These are phyloP conservation scores for Cubamyces sp. DNA, from an alignment of 768 basidiomycete species.

Conservation along the genomic window DNA sequence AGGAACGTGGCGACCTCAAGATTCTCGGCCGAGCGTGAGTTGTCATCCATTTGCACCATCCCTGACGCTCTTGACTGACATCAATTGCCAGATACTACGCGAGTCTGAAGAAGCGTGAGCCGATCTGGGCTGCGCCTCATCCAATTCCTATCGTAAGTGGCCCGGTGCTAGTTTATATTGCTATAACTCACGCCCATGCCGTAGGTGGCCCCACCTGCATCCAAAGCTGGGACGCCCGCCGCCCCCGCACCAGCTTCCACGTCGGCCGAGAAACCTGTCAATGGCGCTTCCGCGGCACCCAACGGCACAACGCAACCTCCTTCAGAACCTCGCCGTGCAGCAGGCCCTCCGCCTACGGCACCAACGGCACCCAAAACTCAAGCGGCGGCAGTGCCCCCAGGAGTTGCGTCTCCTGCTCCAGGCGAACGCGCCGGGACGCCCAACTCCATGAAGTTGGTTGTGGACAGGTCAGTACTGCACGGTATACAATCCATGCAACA, in stretches of 20 bases:
- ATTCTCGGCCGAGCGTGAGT: conserved; percentile 77
- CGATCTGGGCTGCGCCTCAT: conserved; percentile 50
- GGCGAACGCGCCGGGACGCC: conserved; percentile 39
- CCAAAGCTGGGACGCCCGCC: conserved; percentile 10
- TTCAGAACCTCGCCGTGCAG: conserved; percentile 15
- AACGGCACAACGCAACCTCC: conserved; percentile 15
- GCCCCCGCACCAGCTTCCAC: neutral
- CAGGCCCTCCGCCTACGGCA: conserved; percentile 12
- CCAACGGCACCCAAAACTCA: conserved; percentile 68
- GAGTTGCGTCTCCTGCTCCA: conserved; percentile 30
- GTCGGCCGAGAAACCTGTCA: conserved; percentile 17
- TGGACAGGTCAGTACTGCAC: conserved; percentile 59
- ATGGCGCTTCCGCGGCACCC: conserved; percentile 17
- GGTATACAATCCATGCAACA: neutral
- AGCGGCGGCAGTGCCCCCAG: conserved; percentile 33
- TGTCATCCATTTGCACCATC: neutral
- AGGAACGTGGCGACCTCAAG: conserved; percentile 84
- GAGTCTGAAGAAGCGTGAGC: conserved; percentile 73
- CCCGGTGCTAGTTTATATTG: neutral
- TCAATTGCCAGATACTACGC: conserved; percentile 61
- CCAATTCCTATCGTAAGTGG: conserved; percentile 39
- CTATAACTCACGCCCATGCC: neutral
- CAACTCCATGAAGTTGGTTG: conserved; percentile 54
- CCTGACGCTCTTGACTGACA: neutral
- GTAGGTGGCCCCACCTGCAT: conserved; percentile 15